Evolutionary conservation across 306 rosid genomes (phyloP).

Genomic region (Prunus mume): DNA sequence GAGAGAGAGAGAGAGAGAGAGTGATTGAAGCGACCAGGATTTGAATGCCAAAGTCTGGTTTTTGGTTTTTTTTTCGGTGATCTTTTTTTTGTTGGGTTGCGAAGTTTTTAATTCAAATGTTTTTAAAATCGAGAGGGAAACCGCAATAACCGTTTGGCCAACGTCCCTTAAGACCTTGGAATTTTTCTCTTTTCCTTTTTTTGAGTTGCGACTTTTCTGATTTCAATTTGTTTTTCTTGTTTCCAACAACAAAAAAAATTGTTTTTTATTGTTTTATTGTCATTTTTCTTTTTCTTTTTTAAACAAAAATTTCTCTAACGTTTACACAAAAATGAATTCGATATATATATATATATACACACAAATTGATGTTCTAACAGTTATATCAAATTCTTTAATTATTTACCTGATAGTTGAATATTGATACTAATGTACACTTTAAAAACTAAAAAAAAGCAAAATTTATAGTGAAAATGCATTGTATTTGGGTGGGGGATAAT

Average conservation of each 20-base stretch:
- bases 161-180: background rate
- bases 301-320: background rate
- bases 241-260: too few species aligned
- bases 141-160: slow-evolving; percentile 14
- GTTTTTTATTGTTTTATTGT: background rate
- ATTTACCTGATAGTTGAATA: too few species aligned
- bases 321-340: background rate
- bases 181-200: background rate
- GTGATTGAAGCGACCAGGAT: slow-evolving; percentile 1
- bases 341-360: background rate
- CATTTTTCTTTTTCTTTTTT: background rate
- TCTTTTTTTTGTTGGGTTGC: background rate
- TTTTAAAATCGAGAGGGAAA: slow-evolving; percentile 24
- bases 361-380: too few species aligned
- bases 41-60: background rate
- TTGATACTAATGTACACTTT: background rate
- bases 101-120: background rate
- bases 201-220: background rate
- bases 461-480: background rate
- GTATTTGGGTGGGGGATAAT: background rate
- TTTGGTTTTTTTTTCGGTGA: background rate
- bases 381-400: too few species aligned
- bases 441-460: too few species aligned
- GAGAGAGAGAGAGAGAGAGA: slow-evolving; percentile 3
- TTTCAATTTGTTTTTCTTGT: background rate